Base-by-base conservation (phyloP, 2,329 filamentous ascomycete genomes). In the Rachicladosporium sp. region DNA sequence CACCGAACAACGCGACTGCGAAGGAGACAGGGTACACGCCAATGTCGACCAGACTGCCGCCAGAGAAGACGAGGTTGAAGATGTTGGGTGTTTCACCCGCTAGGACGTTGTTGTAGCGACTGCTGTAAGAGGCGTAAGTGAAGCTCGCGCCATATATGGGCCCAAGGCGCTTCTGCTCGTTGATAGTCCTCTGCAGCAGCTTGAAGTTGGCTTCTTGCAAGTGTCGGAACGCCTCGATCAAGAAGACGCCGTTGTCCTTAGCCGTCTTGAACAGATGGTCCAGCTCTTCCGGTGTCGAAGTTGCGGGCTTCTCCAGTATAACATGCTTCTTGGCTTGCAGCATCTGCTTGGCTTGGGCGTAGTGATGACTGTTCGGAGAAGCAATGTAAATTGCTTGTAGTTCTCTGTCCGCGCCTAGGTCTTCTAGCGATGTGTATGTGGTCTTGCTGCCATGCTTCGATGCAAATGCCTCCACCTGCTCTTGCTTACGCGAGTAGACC, bases 181-280 rank as follows among this genome's bases (percentile, higher is more conserved):
- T 50, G 31, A 62, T 31, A 2, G 50, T 30, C 5, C 51, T 44
- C 35, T 64, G 63, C 27, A 69, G 49, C 23, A 62, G 51, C 40
- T 64, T 64, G 59, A 66, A 70, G 52, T 69, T 69, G 32, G 57
- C 54, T 53, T 70, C 67, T 53, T 69, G 67, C 36, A 69, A 62
- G 49, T 70, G 67, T 29, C 67, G 56, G 56, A 60, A 69, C 9
- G 67, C 67, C 53, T 70, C 67, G 41, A 70, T 59, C 10, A 70
- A 49, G 43, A 64, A 62, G 7, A 68, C 57, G 10, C 55, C 52
- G 13, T 67, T 59, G 30, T 55, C 50, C 33, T 62, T 55, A 1
- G 66, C 64, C 10, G 63, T 51, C 10, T 48, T 45, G 51, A 68
- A 67, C 9, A 70, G 52, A 21, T 62, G 53, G 31, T 66, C 58